Percentiles rank a stretch among this genome's conserved stretches.
Evolutionary conservation across 2,329 filamentous ascomycete species (phyloP).

Genomic region (Macrophomina pseudophaseolina): DNA sequence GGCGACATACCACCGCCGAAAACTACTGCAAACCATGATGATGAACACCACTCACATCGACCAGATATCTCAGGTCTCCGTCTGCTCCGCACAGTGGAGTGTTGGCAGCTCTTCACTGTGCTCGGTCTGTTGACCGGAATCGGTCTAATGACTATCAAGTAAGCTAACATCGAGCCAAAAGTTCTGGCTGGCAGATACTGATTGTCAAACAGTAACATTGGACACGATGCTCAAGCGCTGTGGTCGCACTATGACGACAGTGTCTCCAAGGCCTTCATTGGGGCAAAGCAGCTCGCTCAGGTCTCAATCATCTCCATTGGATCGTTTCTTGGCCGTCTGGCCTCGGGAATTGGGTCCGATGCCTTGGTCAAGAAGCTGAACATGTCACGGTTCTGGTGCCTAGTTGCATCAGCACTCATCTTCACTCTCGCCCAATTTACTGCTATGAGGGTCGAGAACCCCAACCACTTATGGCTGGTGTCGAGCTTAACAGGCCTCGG

Average conservation of each 20-base stretch:
- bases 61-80: conserved; percentile 88
- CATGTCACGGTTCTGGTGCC: conserved; percentile 88
- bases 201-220: conserved; percentile 76
- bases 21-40: conserved; percentile 56
- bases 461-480: conserved; percentile 75
- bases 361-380: conserved; percentile 80
- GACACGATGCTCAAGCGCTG: conserved; percentile 72
- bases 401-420: conserved; percentile 75
- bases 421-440: conserved; percentile 81
- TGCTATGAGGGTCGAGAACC: conserved; percentile 76
- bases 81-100: conserved; percentile 74
- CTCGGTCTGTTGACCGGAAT: conserved; percentile 92
- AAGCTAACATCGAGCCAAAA: conserved; percentile 45
- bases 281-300: conserved; percentile 83
- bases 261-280: conserved; percentile 74
- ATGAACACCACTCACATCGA: conserved; percentile 76
- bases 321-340: conserved; percentile 81
- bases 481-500: conserved; percentile 84
- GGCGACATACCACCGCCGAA: conserved; percentile 53
- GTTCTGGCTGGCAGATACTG: background rate
- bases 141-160: conserved; percentile 99
- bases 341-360: conserved; percentile 80
- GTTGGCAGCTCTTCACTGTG: conserved; percentile 88
- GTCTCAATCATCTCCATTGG: conserved; percentile 91
- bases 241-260: conserved; percentile 85